Conservation (phyloP, 192 early-diverging fungal species). For the Spizellomyces punctatus region DNA sequence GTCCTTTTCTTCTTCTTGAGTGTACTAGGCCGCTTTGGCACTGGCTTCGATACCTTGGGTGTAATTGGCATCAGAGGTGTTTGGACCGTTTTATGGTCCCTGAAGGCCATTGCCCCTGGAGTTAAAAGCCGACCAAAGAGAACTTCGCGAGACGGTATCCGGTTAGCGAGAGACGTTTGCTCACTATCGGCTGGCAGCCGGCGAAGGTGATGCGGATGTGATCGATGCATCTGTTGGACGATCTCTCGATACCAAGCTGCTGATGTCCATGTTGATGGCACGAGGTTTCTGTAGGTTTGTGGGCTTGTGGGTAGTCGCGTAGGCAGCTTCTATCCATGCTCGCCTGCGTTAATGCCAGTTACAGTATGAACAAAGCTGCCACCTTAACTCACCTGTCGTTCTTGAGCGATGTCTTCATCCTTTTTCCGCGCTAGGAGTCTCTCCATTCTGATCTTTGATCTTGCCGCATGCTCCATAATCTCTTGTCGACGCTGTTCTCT, state of each 20-base stretch:
- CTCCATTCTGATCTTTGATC: background rate
- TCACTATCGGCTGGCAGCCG: background rate
- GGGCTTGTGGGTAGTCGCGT: constrained; percentile 3
- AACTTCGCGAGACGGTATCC: background rate
- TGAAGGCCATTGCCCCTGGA: background rate
- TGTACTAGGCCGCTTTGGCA: too few relatives aligned
- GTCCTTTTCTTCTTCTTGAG: too few relatives aligned
- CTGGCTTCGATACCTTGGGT: too few relatives aligned
- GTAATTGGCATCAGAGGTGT: too few relatives aligned
- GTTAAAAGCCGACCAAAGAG: constrained; percentile 1
- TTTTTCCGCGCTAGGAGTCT: background rate
- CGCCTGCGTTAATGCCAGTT: too few relatives aligned
- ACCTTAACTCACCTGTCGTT: too few relatives aligned
- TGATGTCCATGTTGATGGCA: constrained; percentile 4
- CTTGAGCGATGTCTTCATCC: too few relatives aligned
- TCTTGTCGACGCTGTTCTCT: background rate
- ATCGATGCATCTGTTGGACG: constrained; percentile 12
- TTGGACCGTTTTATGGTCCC: too few relatives aligned
- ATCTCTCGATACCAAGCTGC: constrained; percentile 4
- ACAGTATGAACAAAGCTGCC: too few relatives aligned
- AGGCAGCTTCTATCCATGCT: background rate
- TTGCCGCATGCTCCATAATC: background rate
- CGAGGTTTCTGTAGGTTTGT: background rate
- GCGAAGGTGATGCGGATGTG: background rate
- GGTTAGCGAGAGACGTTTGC: background rate